phyloP scores from a whole-genome alignment of 2,329 filamentous ascomycete genomes.

The Pseudogymnoascus sp. region DNA sequence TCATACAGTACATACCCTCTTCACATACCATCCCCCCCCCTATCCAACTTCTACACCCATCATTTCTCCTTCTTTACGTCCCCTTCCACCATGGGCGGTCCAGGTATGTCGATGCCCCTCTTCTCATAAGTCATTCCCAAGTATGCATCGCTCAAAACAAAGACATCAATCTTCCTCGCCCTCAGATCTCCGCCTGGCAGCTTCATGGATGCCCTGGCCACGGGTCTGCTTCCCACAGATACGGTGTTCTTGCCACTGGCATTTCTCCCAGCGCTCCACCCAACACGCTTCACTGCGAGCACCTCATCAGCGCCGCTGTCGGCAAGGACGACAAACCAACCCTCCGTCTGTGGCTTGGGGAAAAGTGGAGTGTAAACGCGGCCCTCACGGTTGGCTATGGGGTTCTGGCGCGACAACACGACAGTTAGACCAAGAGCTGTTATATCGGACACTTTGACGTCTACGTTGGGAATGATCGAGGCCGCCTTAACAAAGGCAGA shows the following conservation, averaged over 20 bases:
- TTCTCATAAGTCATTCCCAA: constrained; percentile 55
- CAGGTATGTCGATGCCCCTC: constrained; percentile 25
- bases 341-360: constrained; percentile 90
- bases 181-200: constrained; percentile 44
- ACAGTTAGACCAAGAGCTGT: constrained; percentile 59
- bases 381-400: constrained; percentile 55
- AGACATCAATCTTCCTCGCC: constrained; percentile 60
- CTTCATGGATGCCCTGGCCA: constrained; percentile 51
- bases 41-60: neutral
- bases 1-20: neutral
- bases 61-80: constrained; percentile 15
- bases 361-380: constrained; percentile 82
- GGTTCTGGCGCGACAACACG: constrained; percentile 59
- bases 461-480: constrained; percentile 61
- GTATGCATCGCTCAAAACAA: constrained; percentile 82
- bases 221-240: constrained; percentile 39
- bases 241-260: constrained; percentile 24
- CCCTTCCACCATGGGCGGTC: constrained; percentile 15
- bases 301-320: constrained; percentile 65
- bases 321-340: constrained; percentile 78
- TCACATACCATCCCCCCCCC: neutral
- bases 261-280: constrained; percentile 49
- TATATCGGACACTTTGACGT: constrained; percentile 52
- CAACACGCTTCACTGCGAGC: constrained; percentile 76
- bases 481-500: constrained; percentile 48